Base-by-base conservation (phyloP, 139 green algal species). In the Tetraselmis striata region DNA sequence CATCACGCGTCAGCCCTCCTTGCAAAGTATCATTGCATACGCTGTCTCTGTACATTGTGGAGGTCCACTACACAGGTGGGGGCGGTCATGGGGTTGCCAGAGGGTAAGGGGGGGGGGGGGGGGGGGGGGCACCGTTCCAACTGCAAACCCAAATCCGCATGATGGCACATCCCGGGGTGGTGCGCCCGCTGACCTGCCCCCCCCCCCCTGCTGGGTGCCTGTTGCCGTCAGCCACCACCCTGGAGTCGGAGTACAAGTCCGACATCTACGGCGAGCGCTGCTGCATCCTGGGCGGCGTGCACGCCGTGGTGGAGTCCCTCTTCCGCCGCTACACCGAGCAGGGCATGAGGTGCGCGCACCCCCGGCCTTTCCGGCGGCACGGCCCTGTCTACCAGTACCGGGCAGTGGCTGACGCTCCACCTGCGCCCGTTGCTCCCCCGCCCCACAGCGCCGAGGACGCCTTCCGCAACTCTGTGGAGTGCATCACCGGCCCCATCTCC, bases 221-320 rank as follows among this genome's bases (percentile, higher is more conserved):
- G 5, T 58, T 5, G 11, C 67, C 2, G 75, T 31, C 82, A 92
- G 86, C 83, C 78, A 99, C 97, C 77, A 99, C 97, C 11, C 92
- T 99, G 81, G 97, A 99, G 90, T 94, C 86, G 67, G 97, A 99
- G 92, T 99, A 99, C 94, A 95, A 97, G 91, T 94, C 86, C 23
- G 97, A 99, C 92, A 99, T 99, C 90, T 99, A 98, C 84, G 97
- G 97, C 84, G 97, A 99, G 93, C 93, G 96, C 84, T 97, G 91
- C 88, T 96, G 98, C 84, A 90, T 99, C 83, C 94, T 99, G 88
- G 97, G 97, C 30, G 97, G 91, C 30, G 97, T 99, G 84, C 97
- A 99, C 88, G 97, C 97, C 86, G 95, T 99, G 84, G 95, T 99
- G 79, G 97, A 99, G 91, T 93, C 91, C 2, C 94, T 99, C 18